phyloP scores from a whole-genome alignment of 1,284 basidiomycete species.

The Vanrija sp. region DNA sequence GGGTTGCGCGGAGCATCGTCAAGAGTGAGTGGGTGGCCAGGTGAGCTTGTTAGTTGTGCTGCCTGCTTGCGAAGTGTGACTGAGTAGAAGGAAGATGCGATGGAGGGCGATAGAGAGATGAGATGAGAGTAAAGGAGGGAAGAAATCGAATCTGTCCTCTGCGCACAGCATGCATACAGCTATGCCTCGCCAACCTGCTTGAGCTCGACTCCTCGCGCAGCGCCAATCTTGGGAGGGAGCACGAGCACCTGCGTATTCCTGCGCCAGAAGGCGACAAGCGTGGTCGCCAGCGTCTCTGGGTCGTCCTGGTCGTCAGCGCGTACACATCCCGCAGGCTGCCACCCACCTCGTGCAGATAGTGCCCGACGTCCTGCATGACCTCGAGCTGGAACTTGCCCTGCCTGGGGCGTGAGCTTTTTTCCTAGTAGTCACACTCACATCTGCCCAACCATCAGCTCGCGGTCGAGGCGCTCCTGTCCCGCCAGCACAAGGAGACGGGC shows the following conservation, averaged over 20 bases:
- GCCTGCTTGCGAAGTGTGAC: no score
- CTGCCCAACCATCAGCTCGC: constrained; percentile 93
- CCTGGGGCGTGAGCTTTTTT: constrained; percentile 12
- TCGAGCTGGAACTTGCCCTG: constrained; percentile 94
- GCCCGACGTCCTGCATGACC: constrained; percentile 81
- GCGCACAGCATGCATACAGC: neutral
- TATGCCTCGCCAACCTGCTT: constrained; percentile 74
- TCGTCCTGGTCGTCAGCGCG: constrained; percentile 61
- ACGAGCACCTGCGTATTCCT: constrained; percentile 74
- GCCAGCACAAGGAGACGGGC: constrained; percentile 86
- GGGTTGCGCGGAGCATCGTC: no score
- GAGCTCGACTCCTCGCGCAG: constrained; percentile 45
- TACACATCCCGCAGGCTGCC: neutral
- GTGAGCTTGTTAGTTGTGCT: no score
- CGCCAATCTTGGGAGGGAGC: constrained; percentile 48
- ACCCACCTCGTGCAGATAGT: constrained; percentile 86
- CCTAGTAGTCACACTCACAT: constrained; percentile 57
- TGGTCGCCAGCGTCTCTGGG: constrained; percentile 70
- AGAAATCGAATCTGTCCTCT: neutral
- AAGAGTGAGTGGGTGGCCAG: no score
- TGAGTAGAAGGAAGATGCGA: no score
- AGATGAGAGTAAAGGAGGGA: no score
- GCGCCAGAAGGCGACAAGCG: constrained; percentile 83
- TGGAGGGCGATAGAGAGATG: no score
- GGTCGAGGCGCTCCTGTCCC: constrained; percentile 87